These are phyloP conservation scores for Coprinopsis marcescibilis DNA, from an alignment of 768 basidiomycete genomes.

Conservation along the genomic window DNA sequence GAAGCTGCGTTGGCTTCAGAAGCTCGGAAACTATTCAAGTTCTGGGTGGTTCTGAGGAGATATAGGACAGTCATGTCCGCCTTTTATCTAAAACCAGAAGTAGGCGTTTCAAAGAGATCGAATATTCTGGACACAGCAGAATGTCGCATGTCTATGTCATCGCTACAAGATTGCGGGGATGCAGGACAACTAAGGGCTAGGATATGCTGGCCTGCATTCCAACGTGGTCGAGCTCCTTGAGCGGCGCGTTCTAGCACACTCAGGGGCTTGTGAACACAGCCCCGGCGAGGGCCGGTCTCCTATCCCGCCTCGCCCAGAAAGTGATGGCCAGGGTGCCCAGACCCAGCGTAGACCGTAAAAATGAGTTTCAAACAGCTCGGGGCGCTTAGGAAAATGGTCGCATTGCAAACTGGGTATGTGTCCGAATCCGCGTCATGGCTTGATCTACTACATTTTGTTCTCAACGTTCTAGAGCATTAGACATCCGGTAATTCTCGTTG, in stretches of 20 bases:
- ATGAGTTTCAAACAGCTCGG: background rate
- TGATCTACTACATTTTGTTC: too few species aligned
- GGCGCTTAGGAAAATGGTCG: background rate
- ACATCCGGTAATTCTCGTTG: conserved; percentile 82
- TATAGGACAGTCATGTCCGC: background rate
- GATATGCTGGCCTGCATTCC: conserved; percentile 5
- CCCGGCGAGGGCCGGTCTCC: background rate
- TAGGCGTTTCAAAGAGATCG: background rate
- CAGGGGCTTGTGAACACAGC: background rate
- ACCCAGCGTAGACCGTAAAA: too few species aligned
- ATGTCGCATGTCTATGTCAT: background rate
- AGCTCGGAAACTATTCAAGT: background rate
- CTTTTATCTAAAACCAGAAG: background rate
- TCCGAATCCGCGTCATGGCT: conserved; percentile 1
- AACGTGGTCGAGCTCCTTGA: conserved; percentile 6
- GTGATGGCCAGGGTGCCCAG: too few species aligned
- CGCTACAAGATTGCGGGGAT: background rate
- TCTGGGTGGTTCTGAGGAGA: background rate
- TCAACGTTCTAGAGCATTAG: too few species aligned
- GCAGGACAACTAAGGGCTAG: background rate
- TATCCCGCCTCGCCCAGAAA: background rate
- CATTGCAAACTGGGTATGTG: background rate
- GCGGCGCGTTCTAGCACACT: background rate
- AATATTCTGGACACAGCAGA: conserved; percentile 3
- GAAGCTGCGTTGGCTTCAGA: conserved; percentile 8